Percentiles rank a stretch among this genome's conserved stretches.
These are phyloP conservation scores for Dothistroma septosporum DNA, from an alignment of 2,329 filamentous ascomycete species.

Conservation along the genomic window DNA sequence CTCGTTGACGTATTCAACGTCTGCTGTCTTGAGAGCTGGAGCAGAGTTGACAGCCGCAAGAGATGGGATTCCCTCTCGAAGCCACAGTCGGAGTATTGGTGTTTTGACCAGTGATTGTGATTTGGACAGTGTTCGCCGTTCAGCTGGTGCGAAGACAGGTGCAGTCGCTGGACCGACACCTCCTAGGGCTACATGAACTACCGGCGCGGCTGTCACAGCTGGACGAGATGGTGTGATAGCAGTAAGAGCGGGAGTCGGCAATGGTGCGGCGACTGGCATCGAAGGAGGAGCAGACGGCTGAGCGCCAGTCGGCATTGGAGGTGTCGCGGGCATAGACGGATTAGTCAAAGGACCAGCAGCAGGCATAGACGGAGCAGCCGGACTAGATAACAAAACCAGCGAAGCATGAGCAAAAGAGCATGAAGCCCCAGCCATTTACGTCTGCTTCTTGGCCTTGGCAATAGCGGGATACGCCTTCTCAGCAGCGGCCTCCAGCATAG, in stretches of 20 bases:
- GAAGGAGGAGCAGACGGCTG: neutral
- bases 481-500: constrained; percentile 1
- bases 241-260: neutral
- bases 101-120: neutral
- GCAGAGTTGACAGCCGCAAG: too few relatives aligned
- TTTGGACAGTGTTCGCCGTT: too few relatives aligned
- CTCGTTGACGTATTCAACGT: neutral
- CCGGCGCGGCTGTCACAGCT: neutral
- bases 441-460: neutral
- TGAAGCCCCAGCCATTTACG: neutral
- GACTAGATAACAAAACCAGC: neutral
- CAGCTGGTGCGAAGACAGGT: too few relatives aligned
- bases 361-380: neutral
- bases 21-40: too few relatives aligned
- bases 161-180: too few relatives aligned
- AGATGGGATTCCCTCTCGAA: neutral
- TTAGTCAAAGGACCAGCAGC: too few relatives aligned
- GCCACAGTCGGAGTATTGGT: neutral
- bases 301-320: neutral
- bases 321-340: neutral
- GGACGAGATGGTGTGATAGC: neutral
- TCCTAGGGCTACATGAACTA: neutral
- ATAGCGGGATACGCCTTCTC: neutral
- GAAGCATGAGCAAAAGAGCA: neutral
- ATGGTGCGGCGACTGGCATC: neutral